Evolutionary conservation across 352 stramenopile species (phyloP).

Genomic region (Pythium apleroticum): DNA sequence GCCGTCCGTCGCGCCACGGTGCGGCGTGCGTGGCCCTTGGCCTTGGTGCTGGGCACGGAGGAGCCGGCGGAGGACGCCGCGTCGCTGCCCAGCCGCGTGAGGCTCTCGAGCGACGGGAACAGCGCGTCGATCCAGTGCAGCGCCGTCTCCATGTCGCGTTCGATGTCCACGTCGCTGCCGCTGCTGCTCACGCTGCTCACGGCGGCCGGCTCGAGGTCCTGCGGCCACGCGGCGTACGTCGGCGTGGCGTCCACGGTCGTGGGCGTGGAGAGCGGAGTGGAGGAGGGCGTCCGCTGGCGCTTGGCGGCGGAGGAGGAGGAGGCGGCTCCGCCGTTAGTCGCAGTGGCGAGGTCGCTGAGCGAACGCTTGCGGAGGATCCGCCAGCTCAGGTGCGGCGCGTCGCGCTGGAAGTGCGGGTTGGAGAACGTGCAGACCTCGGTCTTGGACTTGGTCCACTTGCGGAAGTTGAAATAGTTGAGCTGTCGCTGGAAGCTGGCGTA

Average conservation of each 20-base stretch:
- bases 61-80: not conserved
- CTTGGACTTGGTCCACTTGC: slow-evolving; percentile 88
- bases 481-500: slow-evolving; percentile 94
- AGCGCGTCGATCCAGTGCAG: slow-evolving; percentile 67
- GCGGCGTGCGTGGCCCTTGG: not conserved
- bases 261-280: not conserved
- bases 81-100: slow-evolving; percentile 11
- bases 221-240: slow-evolving; percentile 6
- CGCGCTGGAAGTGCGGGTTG: slow-evolving; percentile 64
- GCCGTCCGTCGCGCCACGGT: slow-evolving; percentile 7
- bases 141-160: not conserved
- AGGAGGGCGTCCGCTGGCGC: not conserved
- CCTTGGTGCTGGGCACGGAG: not conserved
- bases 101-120: slow-evolving; percentile 53
- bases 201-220: not conserved
- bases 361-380: slow-evolving; percentile 60
- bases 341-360: not conserved
- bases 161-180: slow-evolving; percentile 20
- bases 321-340: not conserved
- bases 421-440: slow-evolving; percentile 77
- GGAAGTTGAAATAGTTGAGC: slow-evolving; percentile 95
- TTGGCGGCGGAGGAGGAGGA: not conserved
- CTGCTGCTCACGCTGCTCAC: not conserved
- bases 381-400: slow-evolving; percentile 49
- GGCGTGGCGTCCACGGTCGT: slow-evolving; percentile 14